Base-by-base conservation (phyloP, 257 asterid genomes). In the Eustoma russellianum region DNA sequence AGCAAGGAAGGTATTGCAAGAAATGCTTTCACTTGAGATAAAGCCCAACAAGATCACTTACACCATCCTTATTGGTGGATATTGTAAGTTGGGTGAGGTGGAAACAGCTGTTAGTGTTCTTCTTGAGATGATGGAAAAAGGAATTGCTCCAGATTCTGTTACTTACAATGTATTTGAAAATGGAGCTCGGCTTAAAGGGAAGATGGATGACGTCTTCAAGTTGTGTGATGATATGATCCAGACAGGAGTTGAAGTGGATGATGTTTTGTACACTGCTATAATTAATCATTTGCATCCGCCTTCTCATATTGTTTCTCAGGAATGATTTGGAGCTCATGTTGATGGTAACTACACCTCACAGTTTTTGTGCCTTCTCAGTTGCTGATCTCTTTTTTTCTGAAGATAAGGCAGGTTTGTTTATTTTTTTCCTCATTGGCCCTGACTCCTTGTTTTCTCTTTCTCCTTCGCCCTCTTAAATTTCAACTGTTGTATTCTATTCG, bases 41-140 rank as follows among this genome's bases (percentile, higher is more conserved):
- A 70, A 54, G 41, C 94, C 96, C 62, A 86, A 86, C 74, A 79
- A 81, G 76, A 71, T 89, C 54, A 86, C 97, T 10, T 89, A 79
- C 64, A 86, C 95, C 3, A 56, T 81, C 55, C 67, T 89, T 52
- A 89, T 89, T 45, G 67, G 73, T 41, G 90, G 88, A 38, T 81
- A 83, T 70, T 77, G 84, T 74, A 76, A 75, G 64, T 41, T 80
- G 72, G 93, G 96, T 52, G 59, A 64, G 15, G 60, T 52, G 59
- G 75, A 75, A 61, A 86, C 78, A 54, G 95, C 94, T 59, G 54
- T 62, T 46, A 70, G 65, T 71, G 65, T 51, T 64, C 68, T 86
- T 17, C 61, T 66, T 44, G 91, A 89, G 70, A 86, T 89, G 97
- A 15, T 78, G 63, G 66, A 67, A 66, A 75, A 73, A 35, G 88